Conservation (phyloP, 2,329 filamentous ascomycete genomes). For the Stagonosporopsis vannaccii region DNA sequence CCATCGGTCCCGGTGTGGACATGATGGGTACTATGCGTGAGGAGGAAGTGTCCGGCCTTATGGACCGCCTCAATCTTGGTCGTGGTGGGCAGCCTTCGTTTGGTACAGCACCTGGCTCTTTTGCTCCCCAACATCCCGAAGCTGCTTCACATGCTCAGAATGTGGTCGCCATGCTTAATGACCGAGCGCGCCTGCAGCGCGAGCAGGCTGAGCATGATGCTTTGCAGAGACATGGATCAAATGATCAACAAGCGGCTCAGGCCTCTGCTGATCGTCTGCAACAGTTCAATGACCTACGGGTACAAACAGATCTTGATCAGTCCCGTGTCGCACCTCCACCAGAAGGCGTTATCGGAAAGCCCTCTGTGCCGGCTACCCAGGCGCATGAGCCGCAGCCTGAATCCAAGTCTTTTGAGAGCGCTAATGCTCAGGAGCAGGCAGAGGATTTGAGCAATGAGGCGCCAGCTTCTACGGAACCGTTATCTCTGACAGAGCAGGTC, state of each 20-base stretch:
- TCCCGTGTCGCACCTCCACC: slow-evolving; percentile 34
- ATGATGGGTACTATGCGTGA: slow-evolving; percentile 62
- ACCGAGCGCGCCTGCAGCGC: slow-evolving; percentile 66
- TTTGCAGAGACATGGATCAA: slow-evolving; percentile 40
- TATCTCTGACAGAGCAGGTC: slow-evolving; percentile 84
- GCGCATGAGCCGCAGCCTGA: slow-evolving; percentile 30
- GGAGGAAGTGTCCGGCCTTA: slow-evolving; percentile 71
- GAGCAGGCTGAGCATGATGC: slow-evolving; percentile 66
- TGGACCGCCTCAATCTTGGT: slow-evolving; percentile 71
- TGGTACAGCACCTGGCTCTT: slow-evolving; percentile 54
- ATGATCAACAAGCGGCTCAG: slow-evolving; percentile 48
- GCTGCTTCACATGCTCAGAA: slow-evolving; percentile 61
- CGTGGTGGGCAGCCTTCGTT: slow-evolving; percentile 59
- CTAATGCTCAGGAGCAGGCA: slow-evolving; percentile 25
- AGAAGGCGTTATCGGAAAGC: slow-evolving; percentile 50
- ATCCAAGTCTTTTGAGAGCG: slow-evolving; percentile 28
- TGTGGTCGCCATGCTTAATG: slow-evolving; percentile 66
- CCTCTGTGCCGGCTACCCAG: slow-evolving; percentile 30
- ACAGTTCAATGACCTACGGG: slow-evolving; percentile 81
- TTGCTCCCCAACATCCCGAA: slow-evolving; percentile 57
- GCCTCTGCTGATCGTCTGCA: slow-evolving; percentile 73
- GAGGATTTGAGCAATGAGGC: slow-evolving; percentile 14
- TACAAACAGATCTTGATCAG: slow-evolving; percentile 70
- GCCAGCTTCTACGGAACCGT: slow-evolving; percentile 53
- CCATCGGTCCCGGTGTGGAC: slow-evolving; percentile 55